Evolutionary conservation across 129 eudicot genomes (phyloP).

Genomic region (Artemisia argyi): DNA sequence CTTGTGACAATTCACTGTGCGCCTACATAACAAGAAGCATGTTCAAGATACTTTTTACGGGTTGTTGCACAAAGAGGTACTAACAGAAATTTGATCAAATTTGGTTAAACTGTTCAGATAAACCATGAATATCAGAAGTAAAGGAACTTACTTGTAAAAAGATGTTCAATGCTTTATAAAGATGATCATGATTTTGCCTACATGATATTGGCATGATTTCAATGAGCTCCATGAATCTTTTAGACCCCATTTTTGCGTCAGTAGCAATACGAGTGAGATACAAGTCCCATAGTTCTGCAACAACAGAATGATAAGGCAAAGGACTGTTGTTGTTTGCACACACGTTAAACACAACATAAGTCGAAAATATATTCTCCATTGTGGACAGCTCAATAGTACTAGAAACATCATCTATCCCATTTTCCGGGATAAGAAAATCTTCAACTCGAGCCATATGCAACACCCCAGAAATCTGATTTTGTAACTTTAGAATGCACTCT

Average conservation of each 20-base stretch:
- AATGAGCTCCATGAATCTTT: conserved; percentile 69
- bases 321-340: conserved; percentile 35
- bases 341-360: conserved; percentile 46
- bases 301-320: conserved; percentile 41
- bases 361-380: conserved; percentile 65
- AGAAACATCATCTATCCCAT: conserved; percentile 28
- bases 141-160: conserved; percentile 55
- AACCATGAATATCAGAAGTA: neutral
- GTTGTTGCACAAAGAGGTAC: neutral
- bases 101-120: neutral
- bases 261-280: conserved; percentile 59
- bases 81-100: neutral
- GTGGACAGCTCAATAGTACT: conserved; percentile 47
- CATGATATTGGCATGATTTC: conserved; percentile 59
- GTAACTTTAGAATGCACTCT: conserved; percentile 44
- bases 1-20: conserved; percentile 71
- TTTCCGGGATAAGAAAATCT: conserved; percentile 62
- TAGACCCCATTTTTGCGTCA: conserved; percentile 45
- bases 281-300: conserved; percentile 82
- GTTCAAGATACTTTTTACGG: neutral
- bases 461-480: conserved; percentile 58
- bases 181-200: conserved; percentile 82
- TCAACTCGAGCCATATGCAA: conserved; percentile 70
- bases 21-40: conserved; percentile 30
- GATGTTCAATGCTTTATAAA: conserved; percentile 64